Evolutionary conservation across 305 asterid genomes (phyloP), one percentile per base, ranked within the genome.

Genomic region (Fraxinus nigra): DNA sequence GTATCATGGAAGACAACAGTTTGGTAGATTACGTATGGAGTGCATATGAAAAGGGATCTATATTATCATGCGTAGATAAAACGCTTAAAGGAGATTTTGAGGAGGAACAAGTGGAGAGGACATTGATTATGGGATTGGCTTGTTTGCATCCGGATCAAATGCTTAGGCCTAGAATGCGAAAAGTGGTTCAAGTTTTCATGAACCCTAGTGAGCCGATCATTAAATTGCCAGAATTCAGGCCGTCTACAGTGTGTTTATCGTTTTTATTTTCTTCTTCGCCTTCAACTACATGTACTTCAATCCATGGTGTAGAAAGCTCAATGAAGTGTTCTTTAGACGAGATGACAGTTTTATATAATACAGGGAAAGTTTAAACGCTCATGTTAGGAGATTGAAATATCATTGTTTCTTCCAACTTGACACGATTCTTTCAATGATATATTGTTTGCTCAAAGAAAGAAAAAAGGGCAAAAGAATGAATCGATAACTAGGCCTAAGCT

Each of bases 121-220:
- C 84, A 32, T 83, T 92, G 84, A 32, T 89, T 5, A 86, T 86
- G 24, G 94, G 92, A 30, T 83, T 92, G 59, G 93, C 92, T 13
- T 88, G 95, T 83, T 83, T 90, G 89, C 89, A 88, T 81, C 95
- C 91, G 1, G 92, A 90, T 35, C 85, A 84, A 38, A 81, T 75
- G 85, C 67, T 84, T 22, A 82, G 94, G 86, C 95, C 95, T 28
- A 87, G 76, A 35, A 92, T 89, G 89, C 84, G 91, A 22, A 92
- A 92, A 82, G 88, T 89, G 9, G 90, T 89, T 9, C 92, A 90
- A 59, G 61, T 92, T 0, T 88, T 89, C 78, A 34, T 89, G 85
- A 89, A 87, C 77, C 61, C 75, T 7, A 83, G 84, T 34, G 97
- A 91, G 75, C 89, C 92, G 0, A 18, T 92, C 88, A 80, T 92